Conservation (phyloP, 1,139 yeast species). For the Hemisphaericaspora lyxosophila region DNA sequence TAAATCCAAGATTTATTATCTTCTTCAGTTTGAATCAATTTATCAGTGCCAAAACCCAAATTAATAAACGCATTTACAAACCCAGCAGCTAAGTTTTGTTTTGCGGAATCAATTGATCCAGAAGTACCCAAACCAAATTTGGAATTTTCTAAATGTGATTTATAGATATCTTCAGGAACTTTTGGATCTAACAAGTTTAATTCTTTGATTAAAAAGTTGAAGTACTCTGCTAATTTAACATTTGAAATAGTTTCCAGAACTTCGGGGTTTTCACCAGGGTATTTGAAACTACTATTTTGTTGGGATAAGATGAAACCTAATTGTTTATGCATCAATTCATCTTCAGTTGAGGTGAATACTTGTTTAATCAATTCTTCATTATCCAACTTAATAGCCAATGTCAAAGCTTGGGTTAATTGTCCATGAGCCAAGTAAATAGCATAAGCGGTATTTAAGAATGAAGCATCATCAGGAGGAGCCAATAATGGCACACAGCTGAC, state of each 20-base stretch:
- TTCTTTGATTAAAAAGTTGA: constrained; percentile 77
- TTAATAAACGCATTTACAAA: constrained; percentile 92
- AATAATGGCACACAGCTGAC: constrained; percentile 92
- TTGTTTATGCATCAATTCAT: constrained; percentile 78
- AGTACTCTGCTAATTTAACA: constrained; percentile 75
- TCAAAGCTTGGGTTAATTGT: constrained; percentile 85
- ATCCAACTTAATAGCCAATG: constrained; percentile 85
- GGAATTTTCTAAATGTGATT: constrained; percentile 79
- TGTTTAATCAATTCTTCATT: constrained; percentile 74
- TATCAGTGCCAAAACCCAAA: constrained; percentile 87
- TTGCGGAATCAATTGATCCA: constrained; percentile 85
- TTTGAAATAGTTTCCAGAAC: constrained; percentile 88
- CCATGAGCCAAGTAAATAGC: constrained; percentile 77
- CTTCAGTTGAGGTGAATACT: constrained; percentile 75
- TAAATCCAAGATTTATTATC: constrained; percentile 83
- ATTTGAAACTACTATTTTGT: constrained; percentile 77
- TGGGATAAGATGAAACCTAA: constrained; percentile 86
- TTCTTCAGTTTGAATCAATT: constrained; percentile 70
- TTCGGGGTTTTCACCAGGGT: constrained; percentile 63
- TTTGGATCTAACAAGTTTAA: constrained; percentile 85
- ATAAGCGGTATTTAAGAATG: constrained; percentile 89
- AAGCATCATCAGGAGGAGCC: constrained; percentile 91
- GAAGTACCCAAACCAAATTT: constrained; percentile 56
- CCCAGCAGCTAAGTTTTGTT: constrained; percentile 92
- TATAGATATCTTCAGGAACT: constrained; percentile 93